Base-by-base conservation (phyloP, 2,329 filamentous ascomycete genomes). In the Dothideomycetidae sp. region DNA sequence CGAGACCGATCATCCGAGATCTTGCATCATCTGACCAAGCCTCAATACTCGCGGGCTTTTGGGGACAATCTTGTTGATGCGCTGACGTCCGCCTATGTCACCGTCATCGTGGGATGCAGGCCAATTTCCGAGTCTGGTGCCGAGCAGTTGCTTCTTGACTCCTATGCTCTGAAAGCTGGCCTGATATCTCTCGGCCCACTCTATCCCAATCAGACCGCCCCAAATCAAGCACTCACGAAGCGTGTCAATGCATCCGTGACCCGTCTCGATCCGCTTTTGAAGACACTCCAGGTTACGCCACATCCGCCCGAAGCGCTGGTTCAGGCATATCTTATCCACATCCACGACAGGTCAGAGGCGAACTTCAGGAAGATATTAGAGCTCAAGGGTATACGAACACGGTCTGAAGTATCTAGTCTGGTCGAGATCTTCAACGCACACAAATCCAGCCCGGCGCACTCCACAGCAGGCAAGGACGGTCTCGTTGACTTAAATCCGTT, bases 331-430 rank as follows among this genome's bases (percentile, higher is more conserved):
- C 75, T 98, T 21, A 93, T 96, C 57, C 90, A 96, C 61, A 90
- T 98, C 46, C 85, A 75, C 47, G 90, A 98, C 64, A 78, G 81
- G 39, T 93, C 81, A 45, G 90, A 96, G 55, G 73, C 75, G 51
- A 98, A 98, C 61, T 98, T 98, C 71, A 78, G 78, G 54, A 96
- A 94, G 62, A 81, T 98, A 42, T 74, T 98, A 31, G 90, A 98
- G 35, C 70, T 98, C 45, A 98, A 98, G 59, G 90, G 90, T 32
- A 79, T 98, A 42, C 73, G 79, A 38, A 64, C 63, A 44, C 88
- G 85, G 53, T 67, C 73, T 43, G 90, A 98, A 43, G 82, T 94
- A 52, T 63, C 71, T 2, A 75, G 83, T 44, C 74, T 96, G 2
- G 62, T 93, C 21, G 90, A 98, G 56, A 69, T 96, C 3, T 96